phyloP scores from a whole-genome alignment of 75 land plant species.

The Selaginella tamariscina region DNA sequence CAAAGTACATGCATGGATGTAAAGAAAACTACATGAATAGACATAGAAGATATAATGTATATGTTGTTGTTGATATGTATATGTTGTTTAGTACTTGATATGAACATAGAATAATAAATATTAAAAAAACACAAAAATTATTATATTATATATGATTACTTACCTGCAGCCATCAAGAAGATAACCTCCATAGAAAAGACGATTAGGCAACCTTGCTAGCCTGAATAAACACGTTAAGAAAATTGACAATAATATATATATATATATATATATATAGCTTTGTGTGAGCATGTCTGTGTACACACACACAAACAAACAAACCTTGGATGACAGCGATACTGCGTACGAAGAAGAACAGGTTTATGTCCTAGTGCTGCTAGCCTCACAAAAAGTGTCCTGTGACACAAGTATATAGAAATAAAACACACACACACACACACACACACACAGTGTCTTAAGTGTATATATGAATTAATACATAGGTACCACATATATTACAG shows the following conservation, averaged over 20 bases:
- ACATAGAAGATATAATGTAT: too few species aligned
- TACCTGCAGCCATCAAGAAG: constrained; percentile 28
- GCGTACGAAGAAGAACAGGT: constrained; percentile 13
- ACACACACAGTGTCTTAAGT: too few species aligned
- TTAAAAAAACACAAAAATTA: background rate
- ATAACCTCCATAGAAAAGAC: constrained; percentile 22
- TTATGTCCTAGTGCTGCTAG: background rate
- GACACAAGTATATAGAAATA: background rate
- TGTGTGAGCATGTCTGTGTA: background rate
- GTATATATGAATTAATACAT: too few species aligned
- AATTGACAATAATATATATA: background rate
- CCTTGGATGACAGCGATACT: constrained; percentile 34
- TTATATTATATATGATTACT: background rate
- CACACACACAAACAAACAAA: background rate
- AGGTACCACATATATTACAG: background rate
- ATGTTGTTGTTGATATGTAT: too few species aligned
- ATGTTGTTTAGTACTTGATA: too few species aligned
- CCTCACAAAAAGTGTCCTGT: background rate
- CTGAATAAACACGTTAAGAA: constrained; percentile 15
- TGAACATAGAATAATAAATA: too few species aligned
- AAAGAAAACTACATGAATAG: too few species aligned
- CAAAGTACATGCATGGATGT: background rate
- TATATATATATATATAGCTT: constrained; percentile 8
- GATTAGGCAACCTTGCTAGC: constrained; percentile 20
- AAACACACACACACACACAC: background rate